Conservation (phyloP, 2,329 filamentous ascomycete species). For the Neofusicoccum ribis region DNA sequence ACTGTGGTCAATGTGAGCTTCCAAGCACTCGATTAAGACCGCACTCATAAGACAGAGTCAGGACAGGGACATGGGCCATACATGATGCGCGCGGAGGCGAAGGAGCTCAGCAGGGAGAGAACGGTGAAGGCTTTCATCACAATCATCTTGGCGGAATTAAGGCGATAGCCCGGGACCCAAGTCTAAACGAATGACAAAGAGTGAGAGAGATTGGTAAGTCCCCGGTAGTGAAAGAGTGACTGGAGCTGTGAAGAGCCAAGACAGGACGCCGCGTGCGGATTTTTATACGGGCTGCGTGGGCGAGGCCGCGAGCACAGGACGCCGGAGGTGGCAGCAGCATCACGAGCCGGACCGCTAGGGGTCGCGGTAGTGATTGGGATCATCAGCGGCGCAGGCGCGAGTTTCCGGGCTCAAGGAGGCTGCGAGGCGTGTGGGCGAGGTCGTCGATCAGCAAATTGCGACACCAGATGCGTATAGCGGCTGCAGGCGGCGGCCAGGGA, state of each 20-base stretch:
- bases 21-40: not conserved
- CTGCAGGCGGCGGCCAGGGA: not conserved
- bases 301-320: not conserved
- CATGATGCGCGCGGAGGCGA: constrained; percentile 23
- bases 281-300: constrained; percentile 5
- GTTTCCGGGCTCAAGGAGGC: not conserved
- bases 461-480: not conserved
- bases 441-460: constrained; percentile 9
- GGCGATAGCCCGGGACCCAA: not conserved
- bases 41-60: not conserved
- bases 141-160: constrained; percentile 16
- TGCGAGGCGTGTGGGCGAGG: not conserved
- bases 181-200: constrained; percentile 15
- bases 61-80: constrained; percentile 18
- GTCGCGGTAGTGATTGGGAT: constrained; percentile 14
- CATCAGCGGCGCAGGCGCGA: not conserved
- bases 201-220: not conserved
- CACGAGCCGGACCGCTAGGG: constrained; percentile 11
- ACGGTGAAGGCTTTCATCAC: constrained; percentile 22
- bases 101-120: constrained; percentile 21
- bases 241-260: constrained; percentile 14
- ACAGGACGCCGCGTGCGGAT: not conserved
- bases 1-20: constrained; percentile 19
- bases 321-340: not conserved
- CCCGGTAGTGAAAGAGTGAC: constrained; percentile 13